A percentile compares a stretch with the other conserved stretches of the same genome.
Evolutionary conservation across 1,284 basidiomycete species (phyloP).

Genomic region (Polyporus tsugae): DNA sequence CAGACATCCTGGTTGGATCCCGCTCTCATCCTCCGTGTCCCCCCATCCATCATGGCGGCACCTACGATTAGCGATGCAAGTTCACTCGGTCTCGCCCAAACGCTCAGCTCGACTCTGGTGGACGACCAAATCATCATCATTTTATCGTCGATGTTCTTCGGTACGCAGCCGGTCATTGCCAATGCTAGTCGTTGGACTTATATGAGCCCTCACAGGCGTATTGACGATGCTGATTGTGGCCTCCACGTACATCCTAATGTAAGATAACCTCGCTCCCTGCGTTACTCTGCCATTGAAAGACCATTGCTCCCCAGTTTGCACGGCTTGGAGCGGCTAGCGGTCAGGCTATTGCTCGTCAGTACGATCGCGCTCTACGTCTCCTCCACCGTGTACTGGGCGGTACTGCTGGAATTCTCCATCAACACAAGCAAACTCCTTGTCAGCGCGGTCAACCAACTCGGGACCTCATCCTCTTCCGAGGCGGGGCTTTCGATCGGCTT

Average conservation of each 20-base stretch:
- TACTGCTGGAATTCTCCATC: neutral
- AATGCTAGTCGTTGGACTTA: neutral
- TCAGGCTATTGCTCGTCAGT: neutral
- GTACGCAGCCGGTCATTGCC: neutral
- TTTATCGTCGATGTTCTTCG: neutral
- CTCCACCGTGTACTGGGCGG: neutral
- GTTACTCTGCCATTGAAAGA: neutral
- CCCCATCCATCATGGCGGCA: neutral
- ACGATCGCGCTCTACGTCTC: neutral
- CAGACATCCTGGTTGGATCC: neutral
- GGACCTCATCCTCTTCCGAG: neutral
- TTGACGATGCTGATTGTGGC: conserved; percentile 5
- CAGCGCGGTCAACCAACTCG: neutral
- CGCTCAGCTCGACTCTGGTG: neutral
- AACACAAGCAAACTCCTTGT: conserved; percentile 1
- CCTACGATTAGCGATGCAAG: neutral
- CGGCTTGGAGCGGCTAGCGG: neutral
- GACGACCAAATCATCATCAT: conserved; percentile 2
- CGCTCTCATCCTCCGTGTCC: neutral
- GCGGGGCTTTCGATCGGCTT: neutral
- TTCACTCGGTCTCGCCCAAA: neutral
- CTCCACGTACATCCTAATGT: neutral
- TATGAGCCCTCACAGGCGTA: neutral
- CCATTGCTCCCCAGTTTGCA: neutral
- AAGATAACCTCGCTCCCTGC: neutral